Conservation (phyloP, 257 asterid genomes). For the Nicotiana obtusifolia region DNA sequence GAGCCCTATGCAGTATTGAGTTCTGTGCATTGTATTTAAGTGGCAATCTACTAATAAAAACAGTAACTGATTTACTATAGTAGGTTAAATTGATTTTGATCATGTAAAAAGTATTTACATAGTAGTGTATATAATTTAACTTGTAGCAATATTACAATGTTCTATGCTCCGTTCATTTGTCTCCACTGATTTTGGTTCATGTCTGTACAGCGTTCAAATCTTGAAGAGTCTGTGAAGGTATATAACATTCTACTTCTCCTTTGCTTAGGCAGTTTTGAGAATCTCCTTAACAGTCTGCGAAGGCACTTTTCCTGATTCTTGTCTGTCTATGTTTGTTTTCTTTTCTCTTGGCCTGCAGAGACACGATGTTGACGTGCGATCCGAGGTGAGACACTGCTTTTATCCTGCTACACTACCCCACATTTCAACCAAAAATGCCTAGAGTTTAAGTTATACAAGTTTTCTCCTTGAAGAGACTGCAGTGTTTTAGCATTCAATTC, state of each 20-base stretch:
- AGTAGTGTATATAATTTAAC: neutral
- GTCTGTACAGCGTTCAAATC: constrained; percentile 32
- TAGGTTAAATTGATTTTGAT: neutral
- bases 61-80: too few relatives aligned
- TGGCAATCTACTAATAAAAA: too few relatives aligned
- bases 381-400: constrained; percentile 53
- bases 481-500: neutral
- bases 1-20: neutral
- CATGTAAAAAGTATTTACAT: neutral
- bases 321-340: neutral
- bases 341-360: constrained; percentile 32
- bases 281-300: too few relatives aligned
- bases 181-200: neutral
- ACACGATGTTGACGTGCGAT: constrained; percentile 56
- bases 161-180: neutral
- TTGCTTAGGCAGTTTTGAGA: neutral
- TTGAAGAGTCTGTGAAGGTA: constrained; percentile 37
- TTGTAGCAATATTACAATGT: neutral
- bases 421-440: neutral
- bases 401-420: neutral
- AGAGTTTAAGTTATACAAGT: neutral
- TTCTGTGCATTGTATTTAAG: neutral
- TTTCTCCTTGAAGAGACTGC: neutral
- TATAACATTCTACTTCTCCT: neutral
- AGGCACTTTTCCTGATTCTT: neutral